A percentile compares a stretch with the other conserved stretches of the same genome.
phyloP scores from a whole-genome alignment of 805 yeast genomes.

The Saccharomycopsis sp. region DNA sequence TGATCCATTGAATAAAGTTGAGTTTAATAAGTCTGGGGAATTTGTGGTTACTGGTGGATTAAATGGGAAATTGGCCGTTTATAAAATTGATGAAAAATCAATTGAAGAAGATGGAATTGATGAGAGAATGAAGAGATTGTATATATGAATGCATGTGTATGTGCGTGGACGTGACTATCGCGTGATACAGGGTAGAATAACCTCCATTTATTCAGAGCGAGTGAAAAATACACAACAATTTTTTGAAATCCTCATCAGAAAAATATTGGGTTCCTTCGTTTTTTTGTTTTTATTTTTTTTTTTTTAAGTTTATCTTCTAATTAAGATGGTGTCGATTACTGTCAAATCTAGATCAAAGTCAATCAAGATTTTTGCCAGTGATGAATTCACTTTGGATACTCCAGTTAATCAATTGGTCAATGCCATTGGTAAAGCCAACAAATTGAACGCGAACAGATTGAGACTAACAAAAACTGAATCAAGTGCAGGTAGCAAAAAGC shows the following conservation, averaged over 20 bases:
- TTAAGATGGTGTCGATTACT: constrained; percentile 38
- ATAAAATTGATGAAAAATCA: background rate
- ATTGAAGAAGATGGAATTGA: background rate
- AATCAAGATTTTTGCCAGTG: constrained; percentile 40
- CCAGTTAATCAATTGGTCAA: constrained; percentile 38
- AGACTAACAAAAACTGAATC: constrained; percentile 40
- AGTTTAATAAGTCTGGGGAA: constrained; percentile 6
- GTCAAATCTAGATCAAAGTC: constrained; percentile 57
- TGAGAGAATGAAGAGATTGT: too few relatives aligned
- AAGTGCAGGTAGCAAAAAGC: constrained; percentile 9
- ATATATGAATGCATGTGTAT: too few relatives aligned
- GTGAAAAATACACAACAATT: too few relatives aligned
- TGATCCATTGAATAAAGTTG: constrained; percentile 4
- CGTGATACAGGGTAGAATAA: too few relatives aligned
- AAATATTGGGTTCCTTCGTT: too few relatives aligned
- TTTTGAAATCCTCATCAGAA: too few relatives aligned
- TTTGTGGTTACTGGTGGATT: constrained; percentile 17
- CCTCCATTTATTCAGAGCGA: too few relatives aligned
- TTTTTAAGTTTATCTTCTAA: background rate
- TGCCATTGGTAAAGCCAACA: constrained; percentile 38
- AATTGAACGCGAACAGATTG: constrained; percentile 43
- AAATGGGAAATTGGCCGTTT: constrained; percentile 15
- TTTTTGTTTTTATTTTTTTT: too few relatives aligned
- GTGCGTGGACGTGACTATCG: too few relatives aligned
- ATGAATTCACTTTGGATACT: constrained; percentile 27